phyloP scores from a whole-genome alignment of 352 stramenopile genomes.

The Pythium monospermum region DNA sequence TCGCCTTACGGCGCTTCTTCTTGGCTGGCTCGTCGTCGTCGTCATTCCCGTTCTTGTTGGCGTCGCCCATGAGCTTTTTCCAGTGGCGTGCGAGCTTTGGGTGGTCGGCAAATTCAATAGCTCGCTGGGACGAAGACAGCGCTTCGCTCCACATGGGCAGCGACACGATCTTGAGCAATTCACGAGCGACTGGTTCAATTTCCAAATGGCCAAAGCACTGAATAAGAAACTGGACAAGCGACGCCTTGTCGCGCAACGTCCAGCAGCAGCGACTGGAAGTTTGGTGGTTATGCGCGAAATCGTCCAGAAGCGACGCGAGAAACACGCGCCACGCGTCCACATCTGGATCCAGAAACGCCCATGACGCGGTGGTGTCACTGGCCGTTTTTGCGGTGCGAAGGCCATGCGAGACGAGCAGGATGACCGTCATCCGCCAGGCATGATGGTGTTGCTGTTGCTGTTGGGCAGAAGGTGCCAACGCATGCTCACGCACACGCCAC shows the following conservation, averaged over 20 bases:
- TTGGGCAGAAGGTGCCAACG: background rate
- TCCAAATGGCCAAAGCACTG: constrained; percentile 58
- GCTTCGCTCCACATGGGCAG: constrained; percentile 46
- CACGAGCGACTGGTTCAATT: constrained; percentile 36
- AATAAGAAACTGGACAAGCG: constrained; percentile 57
- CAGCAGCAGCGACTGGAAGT: constrained; percentile 21
- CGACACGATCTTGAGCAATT: constrained; percentile 59
- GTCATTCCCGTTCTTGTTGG: background rate
- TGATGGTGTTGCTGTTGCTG: constrained; percentile 18
- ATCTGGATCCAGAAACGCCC: constrained; percentile 10
- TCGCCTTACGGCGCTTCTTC: background rate
- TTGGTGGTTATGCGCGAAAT: background rate
- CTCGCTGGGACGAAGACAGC: constrained; percentile 50
- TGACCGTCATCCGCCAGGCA: constrained; percentile 34
- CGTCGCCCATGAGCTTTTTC: constrained; percentile 30
- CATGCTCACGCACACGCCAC: constrained; percentile 3
- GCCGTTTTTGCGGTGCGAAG: background rate
- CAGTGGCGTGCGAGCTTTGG: constrained; percentile 69
- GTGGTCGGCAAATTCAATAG: constrained; percentile 55
- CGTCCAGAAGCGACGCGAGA: constrained; percentile 31
- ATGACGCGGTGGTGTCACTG: background rate
- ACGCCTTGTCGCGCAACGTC: constrained; percentile 45
- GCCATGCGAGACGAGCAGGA: constrained; percentile 29
- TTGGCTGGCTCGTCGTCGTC: background rate
- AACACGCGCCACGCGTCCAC: constrained; percentile 32